A percentile compares a stretch with the other conserved stretches of the same genome.
phyloP scores from a whole-genome alignment of 768 basidiomycete genomes.

The Phlebiopsis flavidoalba region DNA sequence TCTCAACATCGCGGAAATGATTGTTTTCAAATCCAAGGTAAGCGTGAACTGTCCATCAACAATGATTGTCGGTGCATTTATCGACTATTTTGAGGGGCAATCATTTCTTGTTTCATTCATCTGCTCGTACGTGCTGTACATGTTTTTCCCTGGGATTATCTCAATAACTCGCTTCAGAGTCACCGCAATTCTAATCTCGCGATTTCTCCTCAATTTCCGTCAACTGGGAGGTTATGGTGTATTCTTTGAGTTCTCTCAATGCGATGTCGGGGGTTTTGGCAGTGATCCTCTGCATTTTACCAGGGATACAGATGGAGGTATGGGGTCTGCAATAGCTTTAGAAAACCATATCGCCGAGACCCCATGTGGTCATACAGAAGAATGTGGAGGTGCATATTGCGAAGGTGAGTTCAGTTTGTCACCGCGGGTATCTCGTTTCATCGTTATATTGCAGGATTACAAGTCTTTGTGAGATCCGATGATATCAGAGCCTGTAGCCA shows the following conservation, averaged over 20 bases:
- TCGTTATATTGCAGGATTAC: too few species aligned
- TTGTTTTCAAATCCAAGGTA: not conserved
- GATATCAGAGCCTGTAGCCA: too few species aligned
- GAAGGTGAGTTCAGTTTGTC: not conserved
- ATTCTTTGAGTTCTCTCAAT: not conserved
- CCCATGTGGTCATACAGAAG: not conserved
- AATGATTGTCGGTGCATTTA: not conserved
- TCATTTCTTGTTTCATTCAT: not conserved
- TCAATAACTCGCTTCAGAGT: not conserved
- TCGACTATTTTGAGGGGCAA: not conserved
- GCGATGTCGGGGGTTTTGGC: not conserved
- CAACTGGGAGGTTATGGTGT: not conserved
- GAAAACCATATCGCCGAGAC: not conserved
- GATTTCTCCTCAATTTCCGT: not conserved
- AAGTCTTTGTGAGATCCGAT: too few species aligned
- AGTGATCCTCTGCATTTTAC: not conserved
- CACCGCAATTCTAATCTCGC: not conserved
- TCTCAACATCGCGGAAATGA: not conserved
- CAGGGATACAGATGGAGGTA: not conserved
- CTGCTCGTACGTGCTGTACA: not conserved
- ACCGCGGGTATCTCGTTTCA: too few species aligned
- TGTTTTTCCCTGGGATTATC: not conserved
- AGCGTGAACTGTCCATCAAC: not conserved
- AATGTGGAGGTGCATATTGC: not conserved
- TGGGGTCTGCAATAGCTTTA: too few species aligned